These are phyloP conservation scores for Hortiboletus flavorubellus DNA, from an alignment of 768 basidiomycete species.

Conservation along the genomic window DNA sequence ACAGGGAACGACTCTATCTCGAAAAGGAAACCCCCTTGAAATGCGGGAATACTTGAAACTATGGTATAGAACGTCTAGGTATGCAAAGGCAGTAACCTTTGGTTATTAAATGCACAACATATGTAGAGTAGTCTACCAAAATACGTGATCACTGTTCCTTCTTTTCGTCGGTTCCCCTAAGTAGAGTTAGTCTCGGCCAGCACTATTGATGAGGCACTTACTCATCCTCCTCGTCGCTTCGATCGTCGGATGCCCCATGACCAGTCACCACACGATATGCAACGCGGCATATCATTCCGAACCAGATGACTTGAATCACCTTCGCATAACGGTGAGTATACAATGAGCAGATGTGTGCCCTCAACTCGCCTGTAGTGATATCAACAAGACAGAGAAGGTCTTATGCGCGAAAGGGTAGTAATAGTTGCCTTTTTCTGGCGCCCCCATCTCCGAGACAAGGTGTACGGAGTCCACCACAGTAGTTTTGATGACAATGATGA, in stretches of 20 bases:
- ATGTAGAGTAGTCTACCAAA: constrained; percentile 26
- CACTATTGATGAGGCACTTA: constrained; percentile 28
- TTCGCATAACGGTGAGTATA: constrained; percentile 27
- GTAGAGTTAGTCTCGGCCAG: constrained; percentile 10
- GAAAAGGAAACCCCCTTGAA: constrained; percentile 26
- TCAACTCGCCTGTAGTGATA: constrained; percentile 54
- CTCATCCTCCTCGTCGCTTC: constrained; percentile 79
- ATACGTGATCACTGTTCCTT: constrained; percentile 26
- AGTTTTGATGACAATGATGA: constrained; percentile 67
- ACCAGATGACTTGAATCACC: constrained; percentile 83
- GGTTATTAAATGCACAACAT: constrained; percentile 23
- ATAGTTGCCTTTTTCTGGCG: constrained; percentile 54
- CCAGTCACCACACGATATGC: constrained; percentile 79
- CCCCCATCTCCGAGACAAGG: constrained; percentile 54
- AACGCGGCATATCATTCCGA: constrained; percentile 77
- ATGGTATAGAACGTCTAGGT: constrained; percentile 34
- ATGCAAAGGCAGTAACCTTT: constrained; percentile 19
- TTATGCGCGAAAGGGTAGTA: constrained; percentile 43
- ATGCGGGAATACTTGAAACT: constrained; percentile 11
- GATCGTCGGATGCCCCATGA: constrained; percentile 72
- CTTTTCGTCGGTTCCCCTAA: constrained; percentile 14
- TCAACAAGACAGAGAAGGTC: constrained; percentile 53
- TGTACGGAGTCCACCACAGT: constrained; percentile 48
- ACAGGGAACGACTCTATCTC: constrained; percentile 9
- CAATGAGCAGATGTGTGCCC: neutral